phyloP scores from a whole-genome alignment of 805 yeast species.

The Candida pini region DNA sequence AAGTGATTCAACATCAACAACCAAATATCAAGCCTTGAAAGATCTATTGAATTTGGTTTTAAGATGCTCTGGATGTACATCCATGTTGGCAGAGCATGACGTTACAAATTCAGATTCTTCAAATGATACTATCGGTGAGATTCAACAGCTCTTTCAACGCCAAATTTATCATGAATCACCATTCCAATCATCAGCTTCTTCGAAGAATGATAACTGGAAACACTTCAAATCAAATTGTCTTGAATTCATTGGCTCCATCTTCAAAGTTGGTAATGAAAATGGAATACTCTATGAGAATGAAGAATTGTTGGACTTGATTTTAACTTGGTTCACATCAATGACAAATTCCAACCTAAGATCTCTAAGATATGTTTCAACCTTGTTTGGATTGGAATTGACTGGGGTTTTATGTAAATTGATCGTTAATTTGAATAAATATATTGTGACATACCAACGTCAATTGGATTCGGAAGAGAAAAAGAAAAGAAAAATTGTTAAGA shows the following conservation, averaged over 20 bases:
- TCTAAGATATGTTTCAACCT: slow-evolving; percentile 62
- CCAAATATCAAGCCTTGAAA: slow-evolving; percentile 46
- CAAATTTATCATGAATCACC: slow-evolving; percentile 71
- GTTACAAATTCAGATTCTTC: slow-evolving; percentile 50
- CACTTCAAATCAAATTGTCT: slow-evolving; percentile 48
- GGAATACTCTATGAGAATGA: slow-evolving; percentile 48
- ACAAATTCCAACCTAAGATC: slow-evolving; percentile 67
- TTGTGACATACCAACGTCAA: slow-evolving; percentile 42
- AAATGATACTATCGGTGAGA: slow-evolving; percentile 64
- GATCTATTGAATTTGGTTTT: slow-evolving; percentile 64
- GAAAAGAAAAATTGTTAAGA: slow-evolving; percentile 22
- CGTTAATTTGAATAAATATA: slow-evolving; percentile 28
- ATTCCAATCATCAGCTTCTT: slow-evolving; percentile 28
- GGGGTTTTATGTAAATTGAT: slow-evolving; percentile 51
- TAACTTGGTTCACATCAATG: slow-evolving; percentile 73
- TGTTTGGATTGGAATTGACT: slow-evolving; percentile 53
- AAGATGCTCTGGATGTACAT: slow-evolving; percentile 66
- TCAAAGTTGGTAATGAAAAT: slow-evolving; percentile 52
- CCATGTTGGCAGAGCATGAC: slow-evolving; percentile 69
- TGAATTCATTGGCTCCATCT: slow-evolving; percentile 49
- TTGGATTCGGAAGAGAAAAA: slow-evolving; percentile 26
- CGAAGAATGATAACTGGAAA: slow-evolving; percentile 44
- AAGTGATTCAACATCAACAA: no score
- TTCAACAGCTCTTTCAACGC: slow-evolving; percentile 54
- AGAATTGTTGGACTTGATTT: slow-evolving; percentile 46